Percentiles rank a stretch among this genome's conserved stretches.
Evolutionary conservation across 164 flowering plant species (phyloP).

Genomic region (Litsea cubeba): DNA sequence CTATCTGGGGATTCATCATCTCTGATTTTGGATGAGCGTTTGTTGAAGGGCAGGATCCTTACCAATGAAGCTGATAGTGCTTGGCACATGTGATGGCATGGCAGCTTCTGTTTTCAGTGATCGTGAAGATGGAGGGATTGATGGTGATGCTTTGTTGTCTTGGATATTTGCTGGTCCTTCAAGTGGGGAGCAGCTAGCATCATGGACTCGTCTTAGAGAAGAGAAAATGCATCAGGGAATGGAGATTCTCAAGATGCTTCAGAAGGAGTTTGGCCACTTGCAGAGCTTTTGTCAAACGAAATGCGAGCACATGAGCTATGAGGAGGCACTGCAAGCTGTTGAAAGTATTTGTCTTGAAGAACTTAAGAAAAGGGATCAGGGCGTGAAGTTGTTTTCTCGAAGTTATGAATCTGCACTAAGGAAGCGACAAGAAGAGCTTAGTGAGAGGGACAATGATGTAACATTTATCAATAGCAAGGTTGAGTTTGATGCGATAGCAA

Average conservation of each 20-base stretch:
- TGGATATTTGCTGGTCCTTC: slow-evolving; percentile 77
- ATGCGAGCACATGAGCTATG: slow-evolving; percentile 68
- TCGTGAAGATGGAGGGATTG: slow-evolving; percentile 33
- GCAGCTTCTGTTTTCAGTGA: slow-evolving; percentile 9
- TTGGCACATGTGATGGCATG: slow-evolving; percentile 14
- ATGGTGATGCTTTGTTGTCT: slow-evolving; percentile 54
- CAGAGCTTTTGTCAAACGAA: slow-evolving; percentile 85
- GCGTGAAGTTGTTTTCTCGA: slow-evolving; percentile 26
- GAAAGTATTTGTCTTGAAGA: slow-evolving; percentile 81
- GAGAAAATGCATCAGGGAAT: slow-evolving; percentile 58
- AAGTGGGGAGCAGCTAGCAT: slow-evolving; percentile 49
- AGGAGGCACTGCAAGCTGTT: slow-evolving; percentile 75
- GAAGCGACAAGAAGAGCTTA: slow-evolving; percentile 70
- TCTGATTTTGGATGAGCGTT: slow-evolving; percentile 56
- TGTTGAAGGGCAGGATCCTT: slow-evolving; percentile 29
- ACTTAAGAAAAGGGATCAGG: slow-evolving; percentile 68
- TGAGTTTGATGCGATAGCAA: slow-evolving; percentile 74
- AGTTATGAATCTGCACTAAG: slow-evolving; percentile 69
- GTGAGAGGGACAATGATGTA: slow-evolving; percentile 47
- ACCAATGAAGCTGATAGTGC: slow-evolving; percentile 19
- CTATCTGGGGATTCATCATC: slow-evolving; percentile 52
- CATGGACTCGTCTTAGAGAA: slow-evolving; percentile 61
- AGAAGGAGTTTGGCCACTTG: slow-evolving; percentile 71
- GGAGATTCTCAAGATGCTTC: slow-evolving; percentile 74
- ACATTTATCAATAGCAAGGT: slow-evolving; percentile 41